phyloP scores from a whole-genome alignment of 2,329 filamentous ascomycete genomes.

The Endothia cerciana region DNA sequence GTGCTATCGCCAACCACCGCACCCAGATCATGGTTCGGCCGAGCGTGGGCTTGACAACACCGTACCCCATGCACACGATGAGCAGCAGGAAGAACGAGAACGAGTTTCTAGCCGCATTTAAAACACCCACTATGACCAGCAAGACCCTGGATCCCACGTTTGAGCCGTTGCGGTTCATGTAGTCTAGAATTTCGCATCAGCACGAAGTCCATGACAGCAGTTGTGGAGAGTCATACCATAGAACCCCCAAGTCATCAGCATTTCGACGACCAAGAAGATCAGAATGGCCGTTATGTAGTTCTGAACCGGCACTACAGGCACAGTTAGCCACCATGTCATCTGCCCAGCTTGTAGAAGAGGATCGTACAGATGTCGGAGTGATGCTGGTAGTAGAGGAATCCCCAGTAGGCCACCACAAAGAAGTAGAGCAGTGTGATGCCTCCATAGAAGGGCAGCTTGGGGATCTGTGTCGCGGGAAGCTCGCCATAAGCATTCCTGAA shows the following conservation, averaged over 20 bases:
- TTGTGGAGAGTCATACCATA: conserved; percentile 63
- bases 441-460: conserved; percentile 96
- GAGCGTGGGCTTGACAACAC: conserved; percentile 91
- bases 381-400: conserved; percentile 93
- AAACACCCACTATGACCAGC: conserved; percentile 86
- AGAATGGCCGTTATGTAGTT: conserved; percentile 99
- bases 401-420: conserved; percentile 86
- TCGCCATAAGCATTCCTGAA: conserved; percentile 97
- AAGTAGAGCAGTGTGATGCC: conserved; percentile 93
- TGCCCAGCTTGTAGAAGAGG: background rate
- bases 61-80: conserved; percentile 99
- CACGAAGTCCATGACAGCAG: background rate
- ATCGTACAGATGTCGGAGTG: conserved; percentile 81
- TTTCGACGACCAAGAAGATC: conserved; percentile 90
- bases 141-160: conserved; percentile 83
- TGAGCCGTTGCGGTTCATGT: conserved; percentile 85
- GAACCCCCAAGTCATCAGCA: conserved; percentile 98
- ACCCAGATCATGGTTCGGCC: conserved; percentile 95
- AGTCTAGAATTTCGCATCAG: conserved; percentile 60
- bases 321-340: conserved; percentile 37
- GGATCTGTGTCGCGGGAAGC: conserved; percentile 91
- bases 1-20: conserved; percentile 84
- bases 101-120: conserved; percentile 93
- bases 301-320: conserved; percentile 77
- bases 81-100: conserved; percentile 98